Percentiles rank a stretch among this genome's conserved stretches.
Evolutionary conservation across 1,284 basidiomycete genomes (phyloP).

Genomic region (Polyporus tsugae): DNA sequence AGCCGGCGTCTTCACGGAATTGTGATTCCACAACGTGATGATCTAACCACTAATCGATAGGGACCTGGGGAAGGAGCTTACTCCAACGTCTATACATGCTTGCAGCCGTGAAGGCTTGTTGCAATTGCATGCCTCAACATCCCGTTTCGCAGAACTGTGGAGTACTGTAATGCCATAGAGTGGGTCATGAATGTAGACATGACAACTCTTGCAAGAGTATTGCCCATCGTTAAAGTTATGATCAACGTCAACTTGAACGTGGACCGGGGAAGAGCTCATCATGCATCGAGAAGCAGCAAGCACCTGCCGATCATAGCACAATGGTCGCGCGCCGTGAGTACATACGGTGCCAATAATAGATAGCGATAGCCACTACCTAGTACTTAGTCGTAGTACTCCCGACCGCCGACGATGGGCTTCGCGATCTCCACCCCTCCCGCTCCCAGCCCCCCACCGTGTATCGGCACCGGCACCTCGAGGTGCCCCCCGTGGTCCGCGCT

Average conservation of each 20-base stretch:
- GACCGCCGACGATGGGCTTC: neutral
- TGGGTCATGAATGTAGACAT: no score
- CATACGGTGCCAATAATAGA: neutral
- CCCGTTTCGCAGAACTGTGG: no score
- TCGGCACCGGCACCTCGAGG: constrained; percentile 3
- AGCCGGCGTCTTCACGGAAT: constrained; percentile 38
- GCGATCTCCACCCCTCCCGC: neutral
- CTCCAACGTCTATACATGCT: neutral
- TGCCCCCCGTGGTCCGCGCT: neutral
- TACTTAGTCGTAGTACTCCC: neutral
- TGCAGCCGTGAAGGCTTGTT: no score
- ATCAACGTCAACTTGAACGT: neutral
- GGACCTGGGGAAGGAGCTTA: constrained; percentile 19
- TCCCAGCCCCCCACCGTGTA: neutral
- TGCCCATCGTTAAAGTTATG: no score
- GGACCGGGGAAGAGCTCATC: neutral
- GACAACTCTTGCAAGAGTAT: no score
- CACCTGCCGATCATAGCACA: neutral
- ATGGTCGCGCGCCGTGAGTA: neutral
- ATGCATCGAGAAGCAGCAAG: neutral
- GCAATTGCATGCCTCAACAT: no score
- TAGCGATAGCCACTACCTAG: neutral
- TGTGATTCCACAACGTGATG: constrained; percentile 37
- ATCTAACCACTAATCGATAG: constrained; percentile 39
- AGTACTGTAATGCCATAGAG: no score